Evolutionary conservation across 2,329 filamentous ascomycete species (phyloP).

Genomic region (Leptographium radiaticola): DNA sequence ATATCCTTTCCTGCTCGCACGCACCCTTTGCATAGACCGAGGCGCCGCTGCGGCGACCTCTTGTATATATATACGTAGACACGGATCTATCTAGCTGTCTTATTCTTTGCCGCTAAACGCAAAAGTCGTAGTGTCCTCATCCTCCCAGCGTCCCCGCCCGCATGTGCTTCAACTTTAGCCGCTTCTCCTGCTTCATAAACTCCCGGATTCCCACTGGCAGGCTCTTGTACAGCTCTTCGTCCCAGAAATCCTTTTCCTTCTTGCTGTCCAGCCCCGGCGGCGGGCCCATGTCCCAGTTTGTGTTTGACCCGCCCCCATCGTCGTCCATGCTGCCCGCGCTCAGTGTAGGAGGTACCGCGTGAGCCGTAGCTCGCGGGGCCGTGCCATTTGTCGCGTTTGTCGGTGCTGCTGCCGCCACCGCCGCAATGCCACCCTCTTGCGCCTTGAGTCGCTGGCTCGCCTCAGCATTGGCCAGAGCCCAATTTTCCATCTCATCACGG

Average conservation of each 20-base stretch:
- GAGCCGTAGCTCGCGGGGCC: too few species aligned
- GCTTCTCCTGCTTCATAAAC: conserved; percentile 97
- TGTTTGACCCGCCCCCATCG: conserved; percentile 63
- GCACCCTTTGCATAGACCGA: not conserved
- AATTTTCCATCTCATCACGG: conserved; percentile 85
- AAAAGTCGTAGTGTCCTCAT: too few species aligned
- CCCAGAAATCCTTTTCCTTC: conserved; percentile 21
- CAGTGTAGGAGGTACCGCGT: too few species aligned
- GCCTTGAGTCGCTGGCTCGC: conserved; percentile 42
- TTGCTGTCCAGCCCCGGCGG: not conserved
- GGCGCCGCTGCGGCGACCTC: not conserved
- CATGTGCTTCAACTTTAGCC: conserved; percentile 61
- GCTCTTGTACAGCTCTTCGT: conserved; percentile 59
- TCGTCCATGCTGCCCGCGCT: conserved; percentile 53
- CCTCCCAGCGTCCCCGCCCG: conserved; percentile 36
- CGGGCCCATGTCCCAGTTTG: conserved; percentile 43
- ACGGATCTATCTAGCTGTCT: not conserved
- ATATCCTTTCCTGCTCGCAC: not conserved
- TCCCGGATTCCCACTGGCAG: conserved; percentile 88
- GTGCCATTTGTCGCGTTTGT: not conserved
- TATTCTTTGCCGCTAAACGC: not conserved
- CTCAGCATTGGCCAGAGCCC: conserved; percentile 52
- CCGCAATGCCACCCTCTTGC: conserved; percentile 18
- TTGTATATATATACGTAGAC: not conserved
- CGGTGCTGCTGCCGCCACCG: not conserved